A percentile compares a stretch with the other conserved stretches of the same genome.
Conservation (phyloP, 2,329 filamentous ascomycete species). For the Pseudogymnoascus sp. region DNA sequence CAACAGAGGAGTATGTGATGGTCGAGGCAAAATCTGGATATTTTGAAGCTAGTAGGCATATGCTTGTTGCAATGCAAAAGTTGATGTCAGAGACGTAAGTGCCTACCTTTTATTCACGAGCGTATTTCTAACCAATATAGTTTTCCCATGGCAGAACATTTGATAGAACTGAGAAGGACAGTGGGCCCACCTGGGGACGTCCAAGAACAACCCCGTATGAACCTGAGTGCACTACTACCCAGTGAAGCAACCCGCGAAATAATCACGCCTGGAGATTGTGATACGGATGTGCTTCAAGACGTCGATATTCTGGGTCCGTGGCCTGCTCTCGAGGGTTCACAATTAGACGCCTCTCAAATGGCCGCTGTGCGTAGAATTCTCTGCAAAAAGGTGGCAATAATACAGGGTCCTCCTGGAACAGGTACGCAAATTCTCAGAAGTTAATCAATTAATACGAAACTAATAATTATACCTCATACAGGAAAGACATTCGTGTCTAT, state of each 20-base stretch:
- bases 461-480: background rate
- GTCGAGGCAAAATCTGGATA: conserved; percentile 67
- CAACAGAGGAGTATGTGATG: conserved; percentile 57
- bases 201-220: conserved; percentile 37
- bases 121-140: conserved; percentile 22
- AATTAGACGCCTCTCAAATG: conserved; percentile 65
- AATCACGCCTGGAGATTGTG: conserved; percentile 8
- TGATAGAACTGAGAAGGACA: conserved; percentile 42
- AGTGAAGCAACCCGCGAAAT: conserved; percentile 8
- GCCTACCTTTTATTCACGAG: background rate
- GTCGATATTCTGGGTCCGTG: conserved; percentile 49
- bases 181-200: conserved; percentile 48
- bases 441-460: background rate
- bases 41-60: conserved; percentile 69
- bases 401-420: conserved; percentile 70
- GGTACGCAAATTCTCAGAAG: conserved; percentile 31
- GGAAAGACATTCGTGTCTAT: conserved; percentile 76
- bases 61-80: conserved; percentile 63
- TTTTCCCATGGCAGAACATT: conserved; percentile 56
- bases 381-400: conserved; percentile 62
- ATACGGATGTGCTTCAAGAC: conserved; percentile 34
- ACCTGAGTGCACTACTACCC: conserved; percentile 40
- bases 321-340: conserved; percentile 38
- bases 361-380: conserved; percentile 62
- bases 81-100: conserved; percentile 26